phyloP scores from a whole-genome alignment of 2,329 filamentous ascomycete species.

The Botrytis deweyae region DNA sequence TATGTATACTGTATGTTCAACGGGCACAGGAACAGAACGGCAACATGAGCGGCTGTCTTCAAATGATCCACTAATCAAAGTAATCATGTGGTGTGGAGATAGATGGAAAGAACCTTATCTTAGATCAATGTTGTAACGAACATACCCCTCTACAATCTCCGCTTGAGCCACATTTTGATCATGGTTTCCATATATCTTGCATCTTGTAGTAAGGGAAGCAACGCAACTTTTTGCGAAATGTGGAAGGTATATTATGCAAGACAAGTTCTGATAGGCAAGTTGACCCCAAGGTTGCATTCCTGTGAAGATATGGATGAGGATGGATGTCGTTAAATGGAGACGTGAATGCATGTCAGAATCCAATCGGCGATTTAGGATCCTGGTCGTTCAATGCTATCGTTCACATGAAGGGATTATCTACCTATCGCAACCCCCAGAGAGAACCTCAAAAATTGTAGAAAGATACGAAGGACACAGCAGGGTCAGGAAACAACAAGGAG shows the following conservation, averaged over 20 bases:
- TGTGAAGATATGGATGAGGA: not conserved
- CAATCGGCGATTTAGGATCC: not conserved
- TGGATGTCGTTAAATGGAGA: not conserved
- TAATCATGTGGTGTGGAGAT: not conserved
- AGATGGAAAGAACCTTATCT: conserved; percentile 17
- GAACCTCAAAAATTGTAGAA: not conserved
- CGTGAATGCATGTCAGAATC: not conserved
- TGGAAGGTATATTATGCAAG: conserved; percentile 6
- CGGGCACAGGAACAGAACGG: not conserved
- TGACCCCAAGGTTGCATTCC: not conserved
- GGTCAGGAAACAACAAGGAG: not conserved
- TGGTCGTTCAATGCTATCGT: not conserved
- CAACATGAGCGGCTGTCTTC: conserved; percentile 3
- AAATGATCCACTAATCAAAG: conserved; percentile 17
- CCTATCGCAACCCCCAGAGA: not conserved
- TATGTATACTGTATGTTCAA: not conserved
- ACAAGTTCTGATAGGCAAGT: not conserved
- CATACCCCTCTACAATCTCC: not conserved
- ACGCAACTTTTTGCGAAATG: not conserved
- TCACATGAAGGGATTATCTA: not conserved
- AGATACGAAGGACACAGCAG: not conserved
- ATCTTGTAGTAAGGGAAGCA: not conserved
- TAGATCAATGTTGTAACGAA: not conserved
- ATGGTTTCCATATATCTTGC: conserved; percentile 1
- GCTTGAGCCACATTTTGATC: not conserved